These are phyloP conservation scores for Nyctanthes arbortristis DNA, from an alignment of 257 asterid genomes.

Conservation along the genomic window DNA sequence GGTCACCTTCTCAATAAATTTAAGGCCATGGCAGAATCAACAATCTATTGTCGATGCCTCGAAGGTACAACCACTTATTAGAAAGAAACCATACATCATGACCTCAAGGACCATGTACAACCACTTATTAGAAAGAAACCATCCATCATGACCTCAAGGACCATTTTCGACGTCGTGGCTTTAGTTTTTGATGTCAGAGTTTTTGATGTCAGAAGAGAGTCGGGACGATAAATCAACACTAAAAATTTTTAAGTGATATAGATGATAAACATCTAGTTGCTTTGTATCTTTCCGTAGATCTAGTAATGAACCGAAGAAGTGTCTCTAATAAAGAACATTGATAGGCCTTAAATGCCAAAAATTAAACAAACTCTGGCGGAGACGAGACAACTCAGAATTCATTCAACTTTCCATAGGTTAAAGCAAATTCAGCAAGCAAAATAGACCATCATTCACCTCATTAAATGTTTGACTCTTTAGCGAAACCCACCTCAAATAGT, in stretches of 20 bases:
- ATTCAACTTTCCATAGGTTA: constrained; percentile 4
- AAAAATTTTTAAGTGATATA: no score
- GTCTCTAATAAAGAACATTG: no score
- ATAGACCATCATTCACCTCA: not conserved
- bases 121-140: no score
- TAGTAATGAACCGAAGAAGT: no score
- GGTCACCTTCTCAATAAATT: not conserved
- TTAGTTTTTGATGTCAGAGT: no score
- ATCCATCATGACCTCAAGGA: not conserved
- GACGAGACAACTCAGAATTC: constrained; percentile 20
- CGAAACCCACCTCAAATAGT: not conserved
- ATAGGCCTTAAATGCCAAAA: not conserved
- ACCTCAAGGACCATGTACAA: not conserved
- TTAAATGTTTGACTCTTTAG: not conserved
- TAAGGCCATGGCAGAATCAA: not conserved
- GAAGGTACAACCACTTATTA: not conserved
- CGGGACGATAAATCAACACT: no score
- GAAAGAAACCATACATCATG: not conserved
- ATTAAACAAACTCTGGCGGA: constrained; percentile 11
- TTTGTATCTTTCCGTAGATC: no score
- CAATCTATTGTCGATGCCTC: not conserved
- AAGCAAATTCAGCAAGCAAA: not conserved
- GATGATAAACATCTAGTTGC: no score
- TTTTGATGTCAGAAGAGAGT: no score
- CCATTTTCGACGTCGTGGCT: not conserved